Evolutionary conservation across 164 flowering plant species (phyloP).

Genomic region (Saururus chinensis): DNA sequence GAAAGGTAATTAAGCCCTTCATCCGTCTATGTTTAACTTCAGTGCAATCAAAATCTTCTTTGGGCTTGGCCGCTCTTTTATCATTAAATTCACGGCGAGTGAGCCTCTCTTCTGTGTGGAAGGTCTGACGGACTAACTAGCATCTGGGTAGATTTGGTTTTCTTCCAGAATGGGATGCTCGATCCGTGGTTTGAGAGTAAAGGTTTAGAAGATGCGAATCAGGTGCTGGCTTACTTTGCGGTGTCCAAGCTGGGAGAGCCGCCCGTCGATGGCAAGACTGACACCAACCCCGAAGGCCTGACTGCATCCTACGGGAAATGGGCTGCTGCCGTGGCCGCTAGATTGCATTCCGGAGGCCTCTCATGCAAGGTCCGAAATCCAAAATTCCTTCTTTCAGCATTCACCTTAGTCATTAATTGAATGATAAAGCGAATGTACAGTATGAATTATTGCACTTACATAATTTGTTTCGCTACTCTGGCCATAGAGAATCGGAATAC

Average conservation of each 20-base stretch:
- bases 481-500: too few species aligned
- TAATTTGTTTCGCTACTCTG: too few species aligned
- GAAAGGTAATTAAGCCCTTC: conserved; percentile 43
- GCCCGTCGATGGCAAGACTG: conserved; percentile 90
- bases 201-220: conserved; percentile 73
- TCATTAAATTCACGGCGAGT: too few species aligned
- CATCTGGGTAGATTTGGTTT: conserved; percentile 90
- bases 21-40: too few species aligned
- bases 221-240: conserved; percentile 93
- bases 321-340: conserved; percentile 77
- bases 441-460: too few species aligned
- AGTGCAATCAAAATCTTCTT: too few species aligned
- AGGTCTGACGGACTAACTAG: conserved; percentile 4
- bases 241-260: conserved; percentile 93
- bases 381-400: background rate
- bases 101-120: background rate
- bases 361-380: conserved; percentile 73
- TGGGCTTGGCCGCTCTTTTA: too few species aligned
- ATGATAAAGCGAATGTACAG: too few species aligned
- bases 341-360: conserved; percentile 73
- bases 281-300: conserved; percentile 87
- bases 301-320: conserved; percentile 98
- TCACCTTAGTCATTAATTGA: too few species aligned
- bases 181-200: conserved; percentile 93
- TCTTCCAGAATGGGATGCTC: conserved; percentile 99